Conservation (phyloP, 164 flowering plant genomes). For the Umbilicus rupestris region DNA sequence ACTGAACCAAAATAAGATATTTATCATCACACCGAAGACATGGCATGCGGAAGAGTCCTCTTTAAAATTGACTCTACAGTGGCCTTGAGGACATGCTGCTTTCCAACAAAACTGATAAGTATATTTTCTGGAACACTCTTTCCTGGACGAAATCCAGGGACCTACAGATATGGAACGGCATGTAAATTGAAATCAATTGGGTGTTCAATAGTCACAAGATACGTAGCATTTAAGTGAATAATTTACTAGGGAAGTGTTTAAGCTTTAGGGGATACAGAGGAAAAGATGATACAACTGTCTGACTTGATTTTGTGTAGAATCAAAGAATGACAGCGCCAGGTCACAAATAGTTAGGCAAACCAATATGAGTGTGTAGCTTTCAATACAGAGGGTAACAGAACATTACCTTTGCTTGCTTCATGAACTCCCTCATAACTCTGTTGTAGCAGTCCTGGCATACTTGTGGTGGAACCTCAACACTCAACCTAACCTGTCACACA, state of each 20-base stretch:
- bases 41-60: slow-evolving; percentile 91
- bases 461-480: slow-evolving; percentile 56
- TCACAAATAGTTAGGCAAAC: too few species aligned
- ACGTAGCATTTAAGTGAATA: too few species aligned
- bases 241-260: background rate
- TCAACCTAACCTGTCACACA: slow-evolving; percentile 47
- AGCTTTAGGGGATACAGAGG: background rate
- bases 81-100: slow-evolving; percentile 47
- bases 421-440: slow-evolving; percentile 50
- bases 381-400: background rate
- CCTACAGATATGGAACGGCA: slow-evolving; percentile 24
- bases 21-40: slow-evolving; percentile 56
- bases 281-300: too few species aligned
- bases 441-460: slow-evolving; percentile 75
- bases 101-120: slow-evolving; percentile 56
- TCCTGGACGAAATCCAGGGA: slow-evolving; percentile 95
- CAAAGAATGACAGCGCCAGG: too few species aligned
- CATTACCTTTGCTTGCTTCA: slow-evolving; percentile 58
- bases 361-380: too few species aligned
- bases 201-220: background rate
- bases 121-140: slow-evolving; percentile 74
- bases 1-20: background rate
- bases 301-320: too few species aligned
- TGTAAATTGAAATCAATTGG: background rate
- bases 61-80: slow-evolving; percentile 69